These are phyloP conservation scores for Backusella westeae DNA, from an alignment of 192 early-diverging fungal species.

Conservation along the genomic window DNA sequence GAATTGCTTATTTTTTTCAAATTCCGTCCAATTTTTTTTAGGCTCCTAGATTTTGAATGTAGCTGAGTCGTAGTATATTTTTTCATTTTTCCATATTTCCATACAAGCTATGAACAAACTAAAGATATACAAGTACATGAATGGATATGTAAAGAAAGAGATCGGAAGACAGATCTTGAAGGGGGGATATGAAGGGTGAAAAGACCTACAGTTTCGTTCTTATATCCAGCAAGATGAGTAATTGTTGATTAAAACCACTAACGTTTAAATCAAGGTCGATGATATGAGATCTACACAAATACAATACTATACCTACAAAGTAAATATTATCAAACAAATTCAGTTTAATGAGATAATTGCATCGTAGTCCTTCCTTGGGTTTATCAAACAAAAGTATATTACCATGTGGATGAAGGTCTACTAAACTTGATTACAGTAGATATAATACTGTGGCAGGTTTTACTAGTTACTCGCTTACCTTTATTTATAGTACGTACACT, in stretches of 20 bases:
- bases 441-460: no score
- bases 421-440: conserved; percentile 45
- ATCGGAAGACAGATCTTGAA: not conserved
- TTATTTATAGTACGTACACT: not conserved
- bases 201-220: conserved; percentile 31
- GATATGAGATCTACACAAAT: conserved; percentile 48
- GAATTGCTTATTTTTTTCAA: not conserved
- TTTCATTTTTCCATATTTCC: not conserved
- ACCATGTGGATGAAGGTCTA: conserved; percentile 34
- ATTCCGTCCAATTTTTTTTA: not conserved
- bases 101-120: not conserved
- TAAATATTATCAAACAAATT: conserved; percentile 41
- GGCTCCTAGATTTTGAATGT: not conserved
- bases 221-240: conserved; percentile 28
- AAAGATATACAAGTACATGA: not conserved
- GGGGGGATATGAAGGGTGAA: no score
- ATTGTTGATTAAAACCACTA: conserved; percentile 52
- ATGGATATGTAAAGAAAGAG: not conserved
- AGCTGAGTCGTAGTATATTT: not conserved
- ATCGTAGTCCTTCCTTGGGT: conserved; percentile 54
- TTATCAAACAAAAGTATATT: conserved; percentile 15
- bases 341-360: conserved; percentile 53
- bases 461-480: conserved; percentile 60
- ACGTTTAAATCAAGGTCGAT: conserved; percentile 60
- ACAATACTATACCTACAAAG: conserved; percentile 42